phyloP scores from a whole-genome alignment of 2,329 filamentous ascomycete species.

The Chaetomiaceae sp. region DNA sequence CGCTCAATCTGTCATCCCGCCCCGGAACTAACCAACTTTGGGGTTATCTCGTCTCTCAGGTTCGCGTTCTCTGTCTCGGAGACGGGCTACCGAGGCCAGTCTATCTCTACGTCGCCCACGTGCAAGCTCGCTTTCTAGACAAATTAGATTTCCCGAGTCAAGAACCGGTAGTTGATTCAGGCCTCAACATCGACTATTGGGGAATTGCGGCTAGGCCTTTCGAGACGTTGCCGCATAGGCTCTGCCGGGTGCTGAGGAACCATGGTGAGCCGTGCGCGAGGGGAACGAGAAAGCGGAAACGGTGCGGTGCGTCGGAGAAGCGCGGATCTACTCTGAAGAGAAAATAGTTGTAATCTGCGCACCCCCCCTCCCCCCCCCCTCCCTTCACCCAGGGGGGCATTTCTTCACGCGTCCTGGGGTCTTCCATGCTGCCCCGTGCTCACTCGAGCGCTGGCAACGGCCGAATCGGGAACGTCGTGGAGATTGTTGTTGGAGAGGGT shows the following conservation, averaged over 20 bases:
- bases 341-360: too few relatives aligned
- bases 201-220: background rate
- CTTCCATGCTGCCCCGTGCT: too few relatives aligned
- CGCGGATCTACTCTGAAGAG: too few relatives aligned
- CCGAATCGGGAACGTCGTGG: too few relatives aligned
- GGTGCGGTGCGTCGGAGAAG: too few relatives aligned
- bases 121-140: background rate
- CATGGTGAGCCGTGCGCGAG: too few relatives aligned
- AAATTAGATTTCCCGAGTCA: background rate
- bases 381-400: too few relatives aligned
- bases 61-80: background rate
- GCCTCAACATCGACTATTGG: constrained; percentile 1
- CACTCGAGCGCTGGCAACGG: too few relatives aligned
- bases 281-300: too few relatives aligned
- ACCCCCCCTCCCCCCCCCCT: too few relatives aligned
- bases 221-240: background rate
- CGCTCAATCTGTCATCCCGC: background rate
- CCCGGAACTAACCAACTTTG: background rate
- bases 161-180: background rate
- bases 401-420: too few relatives aligned
- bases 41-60: background rate
- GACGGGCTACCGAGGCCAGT: background rate
- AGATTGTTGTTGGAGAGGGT: too few relatives aligned
- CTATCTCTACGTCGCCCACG: background rate
- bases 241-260: background rate